A percentile compares a stretch with the other conserved stretches of the same genome.
Evolutionary conservation across 257 asterid genomes (phyloP).

Genomic region (Mitragyna speciosa): DNA sequence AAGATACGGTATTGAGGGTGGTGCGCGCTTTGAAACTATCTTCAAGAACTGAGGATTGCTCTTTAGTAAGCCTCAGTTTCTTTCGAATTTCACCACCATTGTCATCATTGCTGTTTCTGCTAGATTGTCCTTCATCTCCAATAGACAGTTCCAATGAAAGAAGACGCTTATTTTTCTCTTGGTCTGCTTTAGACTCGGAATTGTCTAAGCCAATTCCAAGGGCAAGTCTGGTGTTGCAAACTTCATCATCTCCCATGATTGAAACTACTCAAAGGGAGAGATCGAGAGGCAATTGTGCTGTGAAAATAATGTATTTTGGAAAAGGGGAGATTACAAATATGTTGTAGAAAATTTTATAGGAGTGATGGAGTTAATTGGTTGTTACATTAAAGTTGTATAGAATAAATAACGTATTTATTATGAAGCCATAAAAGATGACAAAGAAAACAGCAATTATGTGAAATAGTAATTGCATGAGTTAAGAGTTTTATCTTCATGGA

Average conservation of each 20-base stretch:
- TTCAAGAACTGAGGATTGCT: slow-evolving; percentile 36
- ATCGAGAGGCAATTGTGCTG: neutral
- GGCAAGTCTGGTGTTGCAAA: neutral
- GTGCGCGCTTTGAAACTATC: slow-evolving; percentile 37
- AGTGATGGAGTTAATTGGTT: neutral
- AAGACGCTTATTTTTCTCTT: too few species aligned
- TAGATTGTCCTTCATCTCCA: neutral
- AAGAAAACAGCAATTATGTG: slow-evolving; percentile 10
- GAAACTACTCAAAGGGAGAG: neutral
- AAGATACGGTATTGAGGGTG: slow-evolving; percentile 36
- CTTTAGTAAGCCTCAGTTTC: slow-evolving; percentile 36
- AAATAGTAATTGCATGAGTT: slow-evolving; percentile 12
- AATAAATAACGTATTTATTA: slow-evolving; percentile 15
- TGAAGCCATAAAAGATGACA: neutral
- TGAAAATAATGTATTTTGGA: neutral
- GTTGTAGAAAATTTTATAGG: neutral
- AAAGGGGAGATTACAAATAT: neutral
- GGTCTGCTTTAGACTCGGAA: neutral
- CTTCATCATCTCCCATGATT: neutral
- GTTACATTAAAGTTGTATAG: neutral
- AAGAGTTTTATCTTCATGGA: neutral
- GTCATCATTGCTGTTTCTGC: neutral
- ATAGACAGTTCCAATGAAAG: neutral
- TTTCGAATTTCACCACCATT: slow-evolving; percentile 21
- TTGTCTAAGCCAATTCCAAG: neutral